These are phyloP conservation scores for Scheffersomyces stipitis DNA, from an alignment of 805 yeast genomes.

Conservation along the genomic window DNA sequence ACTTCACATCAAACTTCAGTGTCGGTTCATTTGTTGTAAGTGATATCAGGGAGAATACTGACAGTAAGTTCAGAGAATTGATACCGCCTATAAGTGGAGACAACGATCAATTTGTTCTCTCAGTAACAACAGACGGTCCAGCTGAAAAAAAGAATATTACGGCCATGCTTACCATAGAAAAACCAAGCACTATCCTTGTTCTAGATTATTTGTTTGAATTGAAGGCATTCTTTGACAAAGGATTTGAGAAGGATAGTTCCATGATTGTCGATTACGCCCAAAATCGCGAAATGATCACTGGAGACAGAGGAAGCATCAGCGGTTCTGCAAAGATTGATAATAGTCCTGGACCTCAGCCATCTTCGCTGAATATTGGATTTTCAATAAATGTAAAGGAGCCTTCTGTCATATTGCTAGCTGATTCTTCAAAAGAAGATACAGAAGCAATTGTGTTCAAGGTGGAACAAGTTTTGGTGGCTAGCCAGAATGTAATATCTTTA, in stretches of 20 bases:
- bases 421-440: slow-evolving; percentile 64
- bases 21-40: slow-evolving; percentile 73
- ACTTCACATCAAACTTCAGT: slow-evolving; percentile 58
- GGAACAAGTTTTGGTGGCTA: slow-evolving; percentile 70
- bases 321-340: neutral
- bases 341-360: slow-evolving; percentile 1
- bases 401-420: slow-evolving; percentile 76
- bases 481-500: slow-evolving; percentile 64
- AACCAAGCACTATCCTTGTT: slow-evolving; percentile 79
- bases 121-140: slow-evolving; percentile 44
- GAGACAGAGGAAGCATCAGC: neutral
- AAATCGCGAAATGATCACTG: neutral
- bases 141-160: slow-evolving; percentile 42
- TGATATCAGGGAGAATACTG: slow-evolving; percentile 63
- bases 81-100: slow-evolving; percentile 68
- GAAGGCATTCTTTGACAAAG: slow-evolving; percentile 60
- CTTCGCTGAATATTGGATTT: slow-evolving; percentile 39
- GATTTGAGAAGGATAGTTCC: slow-evolving; percentile 27
- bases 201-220: slow-evolving; percentile 82
- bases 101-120: slow-evolving; percentile 68
- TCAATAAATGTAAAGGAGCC: slow-evolving; percentile 73
- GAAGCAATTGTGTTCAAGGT: slow-evolving; percentile 91
- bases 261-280: slow-evolving; percentile 12
- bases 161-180: slow-evolving; percentile 64
- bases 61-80: slow-evolving; percentile 74